Evolutionary conservation across 257 asterid genomes (phyloP).

Genomic region (Knoxia roxburghii): DNA sequence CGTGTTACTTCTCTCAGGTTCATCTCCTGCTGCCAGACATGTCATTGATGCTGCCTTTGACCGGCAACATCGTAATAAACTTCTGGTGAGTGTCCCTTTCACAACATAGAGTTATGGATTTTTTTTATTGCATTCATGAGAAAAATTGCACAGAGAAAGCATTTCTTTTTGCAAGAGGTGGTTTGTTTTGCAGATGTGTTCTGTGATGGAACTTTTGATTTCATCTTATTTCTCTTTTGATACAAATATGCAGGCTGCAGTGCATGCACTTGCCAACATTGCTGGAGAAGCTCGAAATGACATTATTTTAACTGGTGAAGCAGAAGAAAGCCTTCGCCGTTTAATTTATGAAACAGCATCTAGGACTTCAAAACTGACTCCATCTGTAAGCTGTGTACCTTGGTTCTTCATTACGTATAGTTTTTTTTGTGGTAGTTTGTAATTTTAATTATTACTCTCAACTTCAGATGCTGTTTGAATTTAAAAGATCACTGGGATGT

Average conservation of each 20-base stretch:
- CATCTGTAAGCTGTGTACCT: conserved; percentile 54
- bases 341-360: conserved; percentile 76
- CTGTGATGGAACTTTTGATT: neutral
- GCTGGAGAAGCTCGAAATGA: conserved; percentile 71
- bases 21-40: conserved; percentile 64
- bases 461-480: neutral
- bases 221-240: neutral
- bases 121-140: conserved; percentile 3
- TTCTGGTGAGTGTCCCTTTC: conserved; percentile 54
- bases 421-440: neutral
- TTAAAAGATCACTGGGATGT: neutral
- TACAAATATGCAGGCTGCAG: conserved; percentile 60
- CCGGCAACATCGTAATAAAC: conserved; percentile 72
- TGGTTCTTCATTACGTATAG: conserved; percentile 4
- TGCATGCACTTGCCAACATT: conserved; percentile 84
- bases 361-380: conserved; percentile 71
- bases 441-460: neutral
- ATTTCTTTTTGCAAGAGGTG: neutral
- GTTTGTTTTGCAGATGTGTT: too few relatives aligned
- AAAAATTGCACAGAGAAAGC: neutral
- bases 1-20: conserved; percentile 47
- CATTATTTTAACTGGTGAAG: conserved; percentile 45
- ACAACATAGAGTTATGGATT: neutral
- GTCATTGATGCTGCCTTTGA: conserved; percentile 83
- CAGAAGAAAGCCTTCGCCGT: conserved; percentile 70